These are phyloP conservation scores for Xeromyces bisporus DNA, from an alignment of 495 filamentous ascomycete genomes.

Conservation along the genomic window DNA sequence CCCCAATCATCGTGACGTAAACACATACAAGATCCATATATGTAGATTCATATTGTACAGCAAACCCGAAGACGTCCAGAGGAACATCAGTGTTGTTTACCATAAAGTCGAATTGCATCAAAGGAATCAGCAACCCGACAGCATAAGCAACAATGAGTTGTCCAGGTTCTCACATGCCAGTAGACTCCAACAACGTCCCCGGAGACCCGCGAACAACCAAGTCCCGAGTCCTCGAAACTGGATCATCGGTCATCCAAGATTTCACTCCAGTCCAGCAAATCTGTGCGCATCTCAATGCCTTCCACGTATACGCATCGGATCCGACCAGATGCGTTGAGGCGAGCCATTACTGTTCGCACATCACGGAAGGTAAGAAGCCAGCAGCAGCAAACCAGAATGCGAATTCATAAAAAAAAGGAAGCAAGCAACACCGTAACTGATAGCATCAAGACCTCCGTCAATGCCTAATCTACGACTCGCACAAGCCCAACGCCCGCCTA, in stretches of 20 bases:
- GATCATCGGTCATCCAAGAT: conserved; percentile 43
- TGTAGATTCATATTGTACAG: too few relatives aligned
- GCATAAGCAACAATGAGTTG: background rate
- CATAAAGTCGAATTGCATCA: too few relatives aligned
- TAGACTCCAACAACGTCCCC: conserved; percentile 19
- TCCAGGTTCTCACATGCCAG: background rate
- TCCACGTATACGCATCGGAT: conserved; percentile 63
- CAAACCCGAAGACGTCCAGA: too few relatives aligned
- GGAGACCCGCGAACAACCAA: conserved; percentile 37
- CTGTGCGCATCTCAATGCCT: conserved; percentile 75
- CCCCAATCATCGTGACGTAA: conserved; percentile 13
- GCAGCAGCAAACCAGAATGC: too few relatives aligned
- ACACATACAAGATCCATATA: background rate
- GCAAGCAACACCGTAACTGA: too few relatives aligned
- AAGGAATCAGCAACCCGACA: too few relatives aligned
- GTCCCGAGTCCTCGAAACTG: conserved; percentile 47
- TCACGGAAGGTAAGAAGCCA: conserved; percentile 53
- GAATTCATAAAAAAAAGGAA: too few relatives aligned
- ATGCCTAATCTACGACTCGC: conserved; percentile 72
- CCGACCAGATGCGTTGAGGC: conserved; percentile 51
- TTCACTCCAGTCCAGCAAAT: conserved; percentile 60
- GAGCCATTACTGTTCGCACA: conserved; percentile 73
- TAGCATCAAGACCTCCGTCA: conserved; percentile 53
- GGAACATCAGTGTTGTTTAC: too few relatives aligned
- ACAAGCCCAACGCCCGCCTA: conserved; percentile 46